Evolutionary conservation across 768 basidiomycete species (phyloP).

Genomic region (Glaciozyma antarctica): DNA sequence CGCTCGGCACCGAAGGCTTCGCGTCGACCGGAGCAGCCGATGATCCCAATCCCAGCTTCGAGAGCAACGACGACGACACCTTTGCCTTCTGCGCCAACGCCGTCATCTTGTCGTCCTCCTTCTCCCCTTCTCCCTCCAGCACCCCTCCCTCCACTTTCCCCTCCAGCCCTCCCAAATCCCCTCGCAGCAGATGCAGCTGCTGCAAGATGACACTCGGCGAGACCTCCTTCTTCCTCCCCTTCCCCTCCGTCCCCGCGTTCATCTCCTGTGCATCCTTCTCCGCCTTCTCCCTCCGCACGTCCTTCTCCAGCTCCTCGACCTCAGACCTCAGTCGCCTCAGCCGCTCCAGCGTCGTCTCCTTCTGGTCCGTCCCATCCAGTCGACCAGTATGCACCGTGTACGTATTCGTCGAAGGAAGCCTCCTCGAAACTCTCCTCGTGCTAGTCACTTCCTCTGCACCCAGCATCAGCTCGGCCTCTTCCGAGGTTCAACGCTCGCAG

Average conservation of each 20-base stretch:
- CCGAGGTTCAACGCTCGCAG: neutral
- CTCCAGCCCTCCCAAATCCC: conserved; percentile 22
- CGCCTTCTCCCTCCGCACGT: conserved; percentile 44
- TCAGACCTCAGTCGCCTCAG: conserved; percentile 59
- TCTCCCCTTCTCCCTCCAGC: conserved; percentile 17
- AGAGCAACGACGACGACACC: conserved; percentile 23
- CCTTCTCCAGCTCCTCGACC: conserved; percentile 64
- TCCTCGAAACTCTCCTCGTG: neutral
- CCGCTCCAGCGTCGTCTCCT: conserved; percentile 40
- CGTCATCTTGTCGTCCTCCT: conserved; percentile 11
- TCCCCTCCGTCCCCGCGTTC: conserved; percentile 51
- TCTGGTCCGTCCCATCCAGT: conserved; percentile 23
- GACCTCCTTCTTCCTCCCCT: conserved; percentile 23
- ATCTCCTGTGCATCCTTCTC: conserved; percentile 42
- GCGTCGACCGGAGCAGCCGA: neutral
- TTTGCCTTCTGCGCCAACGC: conserved; percentile 19
- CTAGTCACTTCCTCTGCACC: neutral
- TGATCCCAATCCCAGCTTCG: conserved; percentile 24
- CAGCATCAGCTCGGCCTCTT: neutral
- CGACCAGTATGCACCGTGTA: conserved; percentile 3
- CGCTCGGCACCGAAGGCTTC: conserved; percentile 11
- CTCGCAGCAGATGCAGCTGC: conserved; percentile 31
- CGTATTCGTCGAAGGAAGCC: conserved; percentile 40
- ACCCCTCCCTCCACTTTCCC: conserved; percentile 2
- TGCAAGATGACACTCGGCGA: conserved; percentile 30